Percentiles rank a stretch among this genome's conserved stretches.
Conservation (phyloP, 805 yeast species). For the Starmera amethionina region DNA sequence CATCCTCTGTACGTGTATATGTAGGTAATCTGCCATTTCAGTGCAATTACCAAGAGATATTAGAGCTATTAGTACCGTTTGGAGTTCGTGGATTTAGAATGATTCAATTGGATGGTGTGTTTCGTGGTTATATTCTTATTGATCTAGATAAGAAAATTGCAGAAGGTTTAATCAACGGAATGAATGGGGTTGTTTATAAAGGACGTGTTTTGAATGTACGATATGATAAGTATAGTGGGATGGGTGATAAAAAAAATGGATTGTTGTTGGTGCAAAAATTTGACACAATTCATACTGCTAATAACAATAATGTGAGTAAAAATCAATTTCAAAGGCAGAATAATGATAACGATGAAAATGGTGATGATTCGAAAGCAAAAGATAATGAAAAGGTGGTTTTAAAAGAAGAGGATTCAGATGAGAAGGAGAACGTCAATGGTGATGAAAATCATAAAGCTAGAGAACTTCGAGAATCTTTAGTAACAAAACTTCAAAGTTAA, state of each 20-base stretch:
- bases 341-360: constrained; percentile 5
- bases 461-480: too few relatives aligned
- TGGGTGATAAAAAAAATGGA: constrained; percentile 5
- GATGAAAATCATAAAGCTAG: constrained; percentile 6
- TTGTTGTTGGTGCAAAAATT: constrained; percentile 14
- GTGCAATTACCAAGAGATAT: constrained; percentile 29
- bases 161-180: constrained; percentile 25
- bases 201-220: constrained; percentile 55
- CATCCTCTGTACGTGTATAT: constrained; percentile 27
- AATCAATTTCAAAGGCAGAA: constrained; percentile 1
- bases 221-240: constrained; percentile 42
- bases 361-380: not conserved
- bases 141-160: too few relatives aligned
- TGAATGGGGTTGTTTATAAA: constrained; percentile 45
- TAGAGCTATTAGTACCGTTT: constrained; percentile 29
- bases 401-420: constrained; percentile 2
- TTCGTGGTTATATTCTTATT: too few relatives aligned
- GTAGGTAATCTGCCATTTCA: constrained; percentile 48
- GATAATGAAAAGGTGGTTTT: too few relatives aligned
- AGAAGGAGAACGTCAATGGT: constrained; percentile 3
- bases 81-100: constrained; percentile 25
- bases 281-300: not conserved
- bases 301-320: not conserved
- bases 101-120: constrained; percentile 36
- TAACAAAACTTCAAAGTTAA: too few relatives aligned